phyloP scores from a whole-genome alignment of 768 basidiomycete species.

The Mycena galericulata region DNA sequence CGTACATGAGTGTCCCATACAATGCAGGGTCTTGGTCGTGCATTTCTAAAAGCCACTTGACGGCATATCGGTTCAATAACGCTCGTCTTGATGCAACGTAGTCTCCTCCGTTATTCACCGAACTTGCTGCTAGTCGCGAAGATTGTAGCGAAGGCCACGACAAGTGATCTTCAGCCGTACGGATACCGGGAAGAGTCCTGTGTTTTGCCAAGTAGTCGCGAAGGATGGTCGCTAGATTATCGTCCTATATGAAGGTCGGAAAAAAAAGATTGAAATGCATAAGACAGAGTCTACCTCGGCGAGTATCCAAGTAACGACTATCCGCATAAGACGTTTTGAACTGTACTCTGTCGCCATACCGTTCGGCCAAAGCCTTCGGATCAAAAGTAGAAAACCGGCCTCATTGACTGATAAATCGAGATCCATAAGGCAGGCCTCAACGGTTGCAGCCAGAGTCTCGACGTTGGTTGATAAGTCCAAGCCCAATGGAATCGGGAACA shows the following conservation, averaged over 20 bases:
- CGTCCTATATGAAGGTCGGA: conserved; percentile 60
- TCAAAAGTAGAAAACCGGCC: conserved; percentile 75
- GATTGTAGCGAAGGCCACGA: conserved; percentile 67
- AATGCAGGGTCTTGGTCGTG: conserved; percentile 68
- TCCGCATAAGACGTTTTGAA: conserved; percentile 67
- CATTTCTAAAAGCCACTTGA: conserved; percentile 77
- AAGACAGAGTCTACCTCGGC: conserved; percentile 64
- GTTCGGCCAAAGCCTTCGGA: conserved; percentile 79
- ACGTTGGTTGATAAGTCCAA: conserved; percentile 80
- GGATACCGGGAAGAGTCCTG: conserved; percentile 72
- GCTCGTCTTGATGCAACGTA: conserved; percentile 72
- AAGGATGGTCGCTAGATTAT: conserved; percentile 72
- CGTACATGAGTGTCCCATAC: conserved; percentile 67
- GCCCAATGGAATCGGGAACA: conserved; percentile 77
- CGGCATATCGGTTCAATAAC: conserved; percentile 66
- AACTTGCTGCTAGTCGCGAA: conserved; percentile 51
- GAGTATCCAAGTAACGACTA: conserved; percentile 77
- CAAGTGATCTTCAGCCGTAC: conserved; percentile 52
- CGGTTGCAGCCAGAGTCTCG: conserved; percentile 75
- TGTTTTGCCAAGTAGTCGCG: conserved; percentile 74
- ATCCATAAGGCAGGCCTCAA: conserved; percentile 78
- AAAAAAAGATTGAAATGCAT: background rate
- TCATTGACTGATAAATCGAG: conserved; percentile 82
- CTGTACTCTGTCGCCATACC: conserved; percentile 80
- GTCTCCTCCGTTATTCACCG: conserved; percentile 73